Evolutionary conservation across 2,329 filamentous ascomycete genomes (phyloP), one percentile per base, ranked within the genome.

Genomic region (Botrytis sinoallii): DNA sequence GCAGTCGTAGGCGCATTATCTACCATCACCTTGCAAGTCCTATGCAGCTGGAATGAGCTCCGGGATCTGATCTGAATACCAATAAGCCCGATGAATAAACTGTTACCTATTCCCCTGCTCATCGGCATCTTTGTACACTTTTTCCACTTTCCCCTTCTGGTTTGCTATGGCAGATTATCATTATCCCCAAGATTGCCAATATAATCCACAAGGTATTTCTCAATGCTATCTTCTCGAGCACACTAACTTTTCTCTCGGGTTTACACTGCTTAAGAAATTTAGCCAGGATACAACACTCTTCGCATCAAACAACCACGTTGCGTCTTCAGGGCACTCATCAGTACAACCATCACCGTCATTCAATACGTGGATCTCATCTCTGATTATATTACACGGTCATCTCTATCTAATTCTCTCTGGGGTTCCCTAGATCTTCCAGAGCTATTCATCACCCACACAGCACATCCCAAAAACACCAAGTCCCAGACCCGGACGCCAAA

Each of bases 191-290:
- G 4, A 52, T 6, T n/a, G 4, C 25, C 4, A 6, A n/a, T 0
- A 12, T 0, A 4, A 57, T 29, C 14, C 52, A 29, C n/a, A 29
- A 29, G 0, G 0, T 18, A 4, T 18, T 9, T 0, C 2, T 32
- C n/a, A 1, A 9, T 12, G 3, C n/a, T 0, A 3, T 29, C n/a
- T 18, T 18, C 6, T 2, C 5, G 0, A 2, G 4, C 52, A 29
- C 52, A 1, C 14, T 29, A 1, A 1, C 25, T 10, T 16, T 55
- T 16, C 25, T n/a, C 52, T n/a, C 25, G 14, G n/a, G 5, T 0
- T 29, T 5, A 16, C 2, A 14, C 44, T 0, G 7, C 20, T 48
- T 0, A 10, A 48, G 1, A 57, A 3, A 57, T 57, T 0, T 18
- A 29, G 16, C 25, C 25, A 29, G 3, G 6, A 32, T 18, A 29